Evolutionary conservation across 2,329 filamentous ascomycete genomes (phyloP), one percentile per base, ranked within the genome.

Genomic region (Fusarium domesticum): DNA sequence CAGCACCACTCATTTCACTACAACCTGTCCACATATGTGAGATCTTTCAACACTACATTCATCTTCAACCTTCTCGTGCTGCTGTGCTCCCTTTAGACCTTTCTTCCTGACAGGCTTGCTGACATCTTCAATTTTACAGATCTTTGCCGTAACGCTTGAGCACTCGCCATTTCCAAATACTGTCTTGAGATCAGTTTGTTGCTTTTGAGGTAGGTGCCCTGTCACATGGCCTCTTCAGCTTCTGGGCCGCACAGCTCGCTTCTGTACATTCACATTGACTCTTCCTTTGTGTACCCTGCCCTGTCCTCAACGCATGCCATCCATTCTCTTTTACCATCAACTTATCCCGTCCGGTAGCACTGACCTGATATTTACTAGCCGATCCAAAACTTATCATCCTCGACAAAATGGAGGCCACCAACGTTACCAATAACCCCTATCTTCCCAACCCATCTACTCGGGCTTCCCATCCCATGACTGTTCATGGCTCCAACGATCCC

Each of bases 321-420:
- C n/a, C 7, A 25, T 17, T 33, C 16, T 18, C 17, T 16, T 11
- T 12, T 16, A 2, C 6, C 12, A 31, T 10, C 19, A 20, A 7
- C 5, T 6, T 12, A 18, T 32, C n/a, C 3, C 31, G 16, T 18
- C 11, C 2, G 30, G 30, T 19, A 18, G 8, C 28, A 31, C 14
- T 33, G 30, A 18, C 14, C 41, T 47, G 25, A 44, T 44, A 45
- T 18, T 38, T 31, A 10, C 18, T 38, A 58, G 53, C 51, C 54
- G 53, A 47, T 51, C 46, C 56, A 62, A 64, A 57, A 61, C 60
- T 64, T 69, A 69, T 57, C 61, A 63, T 58, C 57, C 59, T 60
- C 58, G 45, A 43, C 53, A 54, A 50, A 44, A 72, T 72, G 69
- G 70, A 71, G 50, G 58, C 59, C 47, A 58, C 51, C 41, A 60